phyloP scores from a whole-genome alignment of 2,329 filamentous ascomycete genomes.

The Cladosporium sp. region DNA sequence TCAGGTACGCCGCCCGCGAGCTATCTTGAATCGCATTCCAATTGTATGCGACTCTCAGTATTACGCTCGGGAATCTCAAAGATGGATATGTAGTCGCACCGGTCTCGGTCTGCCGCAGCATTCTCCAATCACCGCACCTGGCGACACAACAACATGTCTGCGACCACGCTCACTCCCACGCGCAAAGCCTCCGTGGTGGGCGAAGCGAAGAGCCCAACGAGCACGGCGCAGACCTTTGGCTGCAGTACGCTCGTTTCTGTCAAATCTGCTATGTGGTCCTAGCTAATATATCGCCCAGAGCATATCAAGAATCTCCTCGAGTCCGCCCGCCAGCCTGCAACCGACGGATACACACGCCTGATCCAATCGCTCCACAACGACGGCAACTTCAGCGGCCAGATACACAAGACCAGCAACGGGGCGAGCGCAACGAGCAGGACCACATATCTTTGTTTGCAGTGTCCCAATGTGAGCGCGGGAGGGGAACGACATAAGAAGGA shows the following conservation, averaged over 20 bases:
- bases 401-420: slow-evolving; percentile 47
- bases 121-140: not conserved
- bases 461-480: slow-evolving; percentile 63
- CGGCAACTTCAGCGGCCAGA: slow-evolving; percentile 64
- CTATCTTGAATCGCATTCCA: not conserved
- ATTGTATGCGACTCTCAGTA: not conserved
- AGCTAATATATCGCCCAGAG: slow-evolving; percentile 45
- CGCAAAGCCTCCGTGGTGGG: slow-evolving; percentile 27
- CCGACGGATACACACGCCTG: slow-evolving; percentile 68
- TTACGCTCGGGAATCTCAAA: not conserved
- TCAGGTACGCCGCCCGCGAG: not conserved
- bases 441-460: slow-evolving; percentile 67
- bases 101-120: not conserved
- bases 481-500: slow-evolving; percentile 68
- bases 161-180: slow-evolving; percentile 37
- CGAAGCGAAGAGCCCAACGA: slow-evolving; percentile 33
- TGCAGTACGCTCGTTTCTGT: slow-evolving; percentile 33
- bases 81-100: not conserved
- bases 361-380: slow-evolving; percentile 67
- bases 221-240: slow-evolving; percentile 39
- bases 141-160: slow-evolving; percentile 16
- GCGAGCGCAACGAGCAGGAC: slow-evolving; percentile 22
- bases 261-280: not conserved
- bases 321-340: slow-evolving; percentile 63
- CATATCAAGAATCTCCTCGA: slow-evolving; percentile 67